Percentiles rank a stretch among this genome's conserved stretches.
phyloP scores from a whole-genome alignment of 1,284 basidiomycete genomes.

The Leucoagaricus sp. region DNA sequence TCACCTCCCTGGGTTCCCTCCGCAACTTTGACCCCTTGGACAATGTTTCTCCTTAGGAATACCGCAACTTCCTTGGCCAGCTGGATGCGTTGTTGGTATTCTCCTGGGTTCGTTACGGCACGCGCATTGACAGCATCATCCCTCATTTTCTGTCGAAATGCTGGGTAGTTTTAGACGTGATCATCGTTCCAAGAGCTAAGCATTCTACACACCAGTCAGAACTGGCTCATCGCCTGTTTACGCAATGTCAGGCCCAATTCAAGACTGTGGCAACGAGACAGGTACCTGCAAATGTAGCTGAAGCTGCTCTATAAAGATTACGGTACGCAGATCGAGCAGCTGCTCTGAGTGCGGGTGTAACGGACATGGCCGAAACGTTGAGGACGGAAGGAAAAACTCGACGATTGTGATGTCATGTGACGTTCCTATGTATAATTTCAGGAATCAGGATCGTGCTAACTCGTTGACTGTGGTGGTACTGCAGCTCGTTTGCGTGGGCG shows the following conservation, averaged over 20 bases:
- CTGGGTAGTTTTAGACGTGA: constrained; percentile 29
- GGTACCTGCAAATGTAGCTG: constrained; percentile 64
- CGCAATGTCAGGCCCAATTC: background rate
- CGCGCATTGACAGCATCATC: constrained; percentile 42
- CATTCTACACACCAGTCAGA: constrained; percentile 44
- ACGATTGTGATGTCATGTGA: background rate
- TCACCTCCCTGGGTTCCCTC: constrained; percentile 25
- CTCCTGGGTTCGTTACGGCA: constrained; percentile 42
- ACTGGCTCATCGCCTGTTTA: constrained; percentile 54
- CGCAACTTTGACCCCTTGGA: constrained; percentile 57
- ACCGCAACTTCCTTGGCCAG: constrained; percentile 64
- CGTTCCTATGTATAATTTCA: background rate
- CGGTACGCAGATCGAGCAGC: constrained; percentile 75
- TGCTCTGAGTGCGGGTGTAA: constrained; percentile 44
- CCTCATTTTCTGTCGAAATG: constrained; percentile 70
- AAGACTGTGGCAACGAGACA: background rate
- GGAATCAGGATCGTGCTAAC: background rate
- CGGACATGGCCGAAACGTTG: constrained; percentile 38
- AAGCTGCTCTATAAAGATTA: constrained; percentile 62
- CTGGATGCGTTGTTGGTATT: constrained; percentile 54
- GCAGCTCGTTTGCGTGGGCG: too few relatives aligned
- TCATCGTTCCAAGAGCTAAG: background rate
- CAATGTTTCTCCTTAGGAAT: constrained; percentile 71
- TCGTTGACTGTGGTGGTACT: background rate
- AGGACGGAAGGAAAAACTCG: constrained; percentile 23